These are phyloP conservation scores for Cercospora sp. DNA, from an alignment of 2,329 filamentous ascomycete genomes.

Conservation along the genomic window DNA sequence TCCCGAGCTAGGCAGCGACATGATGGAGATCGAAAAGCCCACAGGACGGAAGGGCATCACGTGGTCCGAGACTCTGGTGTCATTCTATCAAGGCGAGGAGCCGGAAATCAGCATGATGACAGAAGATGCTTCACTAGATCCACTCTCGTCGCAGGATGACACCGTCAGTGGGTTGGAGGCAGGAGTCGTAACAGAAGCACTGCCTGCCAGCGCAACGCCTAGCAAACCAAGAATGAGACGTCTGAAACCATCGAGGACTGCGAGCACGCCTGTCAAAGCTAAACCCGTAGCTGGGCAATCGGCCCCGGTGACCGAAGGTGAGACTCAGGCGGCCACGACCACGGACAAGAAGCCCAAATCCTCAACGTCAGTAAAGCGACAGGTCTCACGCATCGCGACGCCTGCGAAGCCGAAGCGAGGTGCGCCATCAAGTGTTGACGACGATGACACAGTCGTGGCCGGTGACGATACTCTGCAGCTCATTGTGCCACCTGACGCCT, in stretches of 20 bases:
- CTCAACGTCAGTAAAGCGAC: conserved; percentile 25
- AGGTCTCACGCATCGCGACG: conserved; percentile 38
- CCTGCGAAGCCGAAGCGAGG: conserved; percentile 33
- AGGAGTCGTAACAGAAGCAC: conserved; percentile 8
- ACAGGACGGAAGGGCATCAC: conserved; percentile 39
- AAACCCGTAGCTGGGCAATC: conserved; percentile 9
- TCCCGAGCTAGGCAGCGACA: conserved; percentile 10
- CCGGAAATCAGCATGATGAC: conserved; percentile 25
- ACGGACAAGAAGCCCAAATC: neutral
- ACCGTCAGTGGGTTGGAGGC: neutral
- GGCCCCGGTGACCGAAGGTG: neutral
- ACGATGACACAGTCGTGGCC: conserved; percentile 1
- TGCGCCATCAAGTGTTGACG: neutral
- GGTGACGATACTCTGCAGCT: neutral
- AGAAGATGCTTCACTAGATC: conserved; percentile 26
- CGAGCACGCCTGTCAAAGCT: conserved; percentile 25
- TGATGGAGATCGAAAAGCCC: conserved; percentile 27
- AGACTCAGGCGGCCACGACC: neutral
- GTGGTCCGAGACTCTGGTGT: conserved; percentile 51
- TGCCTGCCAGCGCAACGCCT: conserved; percentile 32
- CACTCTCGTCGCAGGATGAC: conserved; percentile 5
- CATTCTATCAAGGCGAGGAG: conserved; percentile 43
- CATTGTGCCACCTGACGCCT: neutral
- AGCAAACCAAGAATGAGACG: conserved; percentile 36
- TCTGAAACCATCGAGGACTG: conserved; percentile 29